A percentile compares a stretch with the other conserved stretches of the same genome.
phyloP scores from a whole-genome alignment of 441 rosid species.

The Erodium chrysanthum region DNA sequence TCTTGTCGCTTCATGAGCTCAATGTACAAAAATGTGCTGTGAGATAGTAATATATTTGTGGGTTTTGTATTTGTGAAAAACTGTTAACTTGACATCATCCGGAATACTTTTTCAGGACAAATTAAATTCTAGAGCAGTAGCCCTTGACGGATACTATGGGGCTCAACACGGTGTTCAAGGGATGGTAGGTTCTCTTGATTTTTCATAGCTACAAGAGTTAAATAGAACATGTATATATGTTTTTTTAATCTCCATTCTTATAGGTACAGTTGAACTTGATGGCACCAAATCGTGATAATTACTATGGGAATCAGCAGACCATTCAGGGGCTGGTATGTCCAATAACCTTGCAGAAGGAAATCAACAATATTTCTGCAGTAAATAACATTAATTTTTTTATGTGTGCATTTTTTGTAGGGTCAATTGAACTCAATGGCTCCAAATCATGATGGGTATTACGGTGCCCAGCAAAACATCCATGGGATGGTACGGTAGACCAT shows the following conservation, averaged over 20 bases:
- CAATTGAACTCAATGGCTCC: conserved; percentile 73
- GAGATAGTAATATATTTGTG: background rate
- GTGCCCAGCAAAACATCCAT: conserved; percentile 62
- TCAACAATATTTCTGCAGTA: background rate
- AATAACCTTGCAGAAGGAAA: background rate
- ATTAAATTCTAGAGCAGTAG: conserved; percentile 10
- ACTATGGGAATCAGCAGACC: conserved; percentile 59
- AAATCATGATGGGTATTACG: conserved; percentile 60
- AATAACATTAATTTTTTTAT: conserved; percentile 2
- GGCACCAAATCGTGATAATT: conserved; percentile 68
- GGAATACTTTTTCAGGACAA: background rate
- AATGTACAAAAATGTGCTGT: background rate
- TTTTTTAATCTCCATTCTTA: conserved; percentile 14
- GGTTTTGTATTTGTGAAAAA: background rate
- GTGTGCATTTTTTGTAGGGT: conserved; percentile 30
- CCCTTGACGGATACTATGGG: conserved; percentile 54
- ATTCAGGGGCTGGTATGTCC: conserved; percentile 75
- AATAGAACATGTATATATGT: conserved; percentile 8
- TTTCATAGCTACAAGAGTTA: conserved; percentile 15
- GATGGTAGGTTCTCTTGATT: conserved; percentile 40
- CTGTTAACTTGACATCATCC: conserved; percentile 1
- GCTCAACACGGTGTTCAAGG: conserved; percentile 54
- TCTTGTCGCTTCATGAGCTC: background rate
- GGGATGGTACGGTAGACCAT: conserved; percentile 45
- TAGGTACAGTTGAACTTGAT: conserved; percentile 84